These are phyloP conservation scores for Pinus tabuliformis DNA, from an alignment of 75 land plant genomes.

Conservation along the genomic window DNA sequence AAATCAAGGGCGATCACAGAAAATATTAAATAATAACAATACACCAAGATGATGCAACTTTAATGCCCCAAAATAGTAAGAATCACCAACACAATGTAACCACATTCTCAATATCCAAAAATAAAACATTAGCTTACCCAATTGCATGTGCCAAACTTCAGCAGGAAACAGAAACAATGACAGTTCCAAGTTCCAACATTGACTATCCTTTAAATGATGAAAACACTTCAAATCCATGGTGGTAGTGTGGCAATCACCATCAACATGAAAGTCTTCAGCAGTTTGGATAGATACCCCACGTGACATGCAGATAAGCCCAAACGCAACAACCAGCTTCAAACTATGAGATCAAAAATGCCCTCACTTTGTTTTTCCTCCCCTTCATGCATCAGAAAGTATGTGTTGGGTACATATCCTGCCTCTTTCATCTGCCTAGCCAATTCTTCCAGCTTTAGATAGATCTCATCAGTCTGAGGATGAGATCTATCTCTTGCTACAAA, in stretches of 20 bases:
- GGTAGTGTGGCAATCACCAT: constrained; percentile 9
- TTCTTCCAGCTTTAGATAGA: constrained; percentile 14
- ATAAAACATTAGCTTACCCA: background rate
- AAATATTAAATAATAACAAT: background rate
- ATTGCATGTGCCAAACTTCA: background rate
- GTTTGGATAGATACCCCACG: constrained; percentile 33
- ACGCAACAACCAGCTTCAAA: constrained; percentile 16
- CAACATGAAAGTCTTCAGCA: constrained; percentile 29
- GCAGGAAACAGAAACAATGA: background rate
- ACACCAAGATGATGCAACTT: background rate
- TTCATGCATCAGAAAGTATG: constrained; percentile 7
- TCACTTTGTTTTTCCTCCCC: constrained; percentile 5
- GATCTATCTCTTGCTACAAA: constrained; percentile 33
- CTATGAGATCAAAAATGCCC: constrained; percentile 4
- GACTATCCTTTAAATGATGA: constrained; percentile 23
- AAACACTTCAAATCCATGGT: constrained; percentile 9
- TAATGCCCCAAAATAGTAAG: background rate
- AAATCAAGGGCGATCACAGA: background rate
- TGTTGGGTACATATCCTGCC: constrained; percentile 33
- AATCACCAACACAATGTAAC: background rate
- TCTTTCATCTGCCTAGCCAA: constrained; percentile 27
- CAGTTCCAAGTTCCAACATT: constrained; percentile 2
- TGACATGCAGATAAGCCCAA: constrained; percentile 10
- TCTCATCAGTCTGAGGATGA: constrained; percentile 12
- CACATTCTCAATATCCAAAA: background rate